phyloP scores from a whole-genome alignment of 768 basidiomycete species.

The Suillus discolor region DNA sequence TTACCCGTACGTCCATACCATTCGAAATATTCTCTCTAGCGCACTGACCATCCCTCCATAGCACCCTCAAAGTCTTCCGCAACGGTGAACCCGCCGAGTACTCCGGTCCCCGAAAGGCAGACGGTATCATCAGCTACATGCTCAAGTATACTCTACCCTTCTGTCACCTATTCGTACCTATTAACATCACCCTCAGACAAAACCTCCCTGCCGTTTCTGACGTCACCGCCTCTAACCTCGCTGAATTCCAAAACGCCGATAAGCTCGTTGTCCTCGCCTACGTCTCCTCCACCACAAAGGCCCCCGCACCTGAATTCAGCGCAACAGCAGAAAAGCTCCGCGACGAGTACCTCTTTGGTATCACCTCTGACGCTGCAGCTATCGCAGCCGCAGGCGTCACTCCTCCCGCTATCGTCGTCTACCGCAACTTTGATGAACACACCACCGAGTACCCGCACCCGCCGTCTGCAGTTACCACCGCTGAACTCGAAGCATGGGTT shows the following conservation, averaged over 20 bases:
- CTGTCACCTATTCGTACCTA: background rate
- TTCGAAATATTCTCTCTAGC: background rate
- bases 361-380: conserved; percentile 70
- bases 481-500: conserved; percentile 78
- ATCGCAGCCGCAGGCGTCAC: conserved; percentile 73
- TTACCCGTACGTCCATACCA: conserved; percentile 73
- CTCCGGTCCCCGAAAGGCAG: conserved; percentile 86
- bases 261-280: conserved; percentile 91
- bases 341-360: conserved; percentile 92
- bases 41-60: conserved; percentile 28
- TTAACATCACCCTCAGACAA: conserved; percentile 56
- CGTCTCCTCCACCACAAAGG: conserved; percentile 70
- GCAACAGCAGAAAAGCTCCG: conserved; percentile 84
- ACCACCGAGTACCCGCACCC: conserved; percentile 67
- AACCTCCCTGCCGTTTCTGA: conserved; percentile 90
- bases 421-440: conserved; percentile 91
- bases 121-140: conserved; percentile 97
- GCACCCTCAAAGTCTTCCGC: conserved; percentile 91
- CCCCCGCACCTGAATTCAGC: conserved; percentile 73
- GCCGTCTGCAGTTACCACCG: conserved; percentile 48
- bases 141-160: conserved; percentile 64
- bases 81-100: conserved; percentile 83
- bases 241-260: conserved; percentile 87
- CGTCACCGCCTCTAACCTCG: conserved; percentile 74
- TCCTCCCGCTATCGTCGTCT: conserved; percentile 86